Conservation (phyloP, 495 filamentous ascomycete genomes). For the Glonium stellatum region DNA sequence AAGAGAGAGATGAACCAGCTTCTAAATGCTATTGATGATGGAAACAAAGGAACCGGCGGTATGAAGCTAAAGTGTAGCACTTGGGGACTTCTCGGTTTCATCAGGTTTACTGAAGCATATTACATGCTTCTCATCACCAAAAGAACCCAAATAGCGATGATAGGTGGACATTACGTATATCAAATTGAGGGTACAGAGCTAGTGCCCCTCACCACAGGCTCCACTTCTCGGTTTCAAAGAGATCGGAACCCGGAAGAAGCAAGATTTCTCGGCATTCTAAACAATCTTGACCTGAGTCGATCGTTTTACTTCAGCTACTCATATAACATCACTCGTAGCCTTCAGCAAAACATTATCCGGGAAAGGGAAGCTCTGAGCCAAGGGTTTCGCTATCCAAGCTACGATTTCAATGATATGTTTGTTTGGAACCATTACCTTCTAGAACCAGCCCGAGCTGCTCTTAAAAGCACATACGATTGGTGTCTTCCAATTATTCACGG, state of each 20-base stretch:
- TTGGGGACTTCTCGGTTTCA: slow-evolving; percentile 92
- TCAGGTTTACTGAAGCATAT: slow-evolving; percentile 90
- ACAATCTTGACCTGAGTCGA: slow-evolving; percentile 78
- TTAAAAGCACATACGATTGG: slow-evolving; percentile 87
- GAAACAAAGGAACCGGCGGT: slow-evolving; percentile 86
- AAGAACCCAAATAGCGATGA: slow-evolving; percentile 87
- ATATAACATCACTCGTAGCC: slow-evolving; percentile 86
- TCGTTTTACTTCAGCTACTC: slow-evolving; percentile 99
- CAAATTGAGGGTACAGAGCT: slow-evolving; percentile 94
- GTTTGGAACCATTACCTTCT: slow-evolving; percentile 94
- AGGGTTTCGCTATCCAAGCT: slow-evolving; percentile 50
- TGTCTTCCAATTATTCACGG: slow-evolving; percentile 94
- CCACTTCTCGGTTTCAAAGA: slow-evolving; percentile 57
- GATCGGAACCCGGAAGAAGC: slow-evolving; percentile 86
- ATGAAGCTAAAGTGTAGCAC: slow-evolving; percentile 82
- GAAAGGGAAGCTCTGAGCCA: slow-evolving; percentile 63
- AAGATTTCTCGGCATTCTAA: slow-evolving; percentile 79
- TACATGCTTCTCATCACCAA: slow-evolving; percentile 98
- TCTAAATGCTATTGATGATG: slow-evolving; percentile 89
- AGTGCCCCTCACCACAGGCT: slow-evolving; percentile 67
- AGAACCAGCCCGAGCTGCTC: slow-evolving; percentile 57
- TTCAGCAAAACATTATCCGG: slow-evolving; percentile 86
- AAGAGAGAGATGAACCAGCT: slow-evolving; percentile 90
- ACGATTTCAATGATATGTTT: slow-evolving; percentile 87
- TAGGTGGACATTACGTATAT: slow-evolving; percentile 93